Conservation (phyloP, 495 filamentous ascomycete genomes). For the Hypoxylon crocopeplum region DNA sequence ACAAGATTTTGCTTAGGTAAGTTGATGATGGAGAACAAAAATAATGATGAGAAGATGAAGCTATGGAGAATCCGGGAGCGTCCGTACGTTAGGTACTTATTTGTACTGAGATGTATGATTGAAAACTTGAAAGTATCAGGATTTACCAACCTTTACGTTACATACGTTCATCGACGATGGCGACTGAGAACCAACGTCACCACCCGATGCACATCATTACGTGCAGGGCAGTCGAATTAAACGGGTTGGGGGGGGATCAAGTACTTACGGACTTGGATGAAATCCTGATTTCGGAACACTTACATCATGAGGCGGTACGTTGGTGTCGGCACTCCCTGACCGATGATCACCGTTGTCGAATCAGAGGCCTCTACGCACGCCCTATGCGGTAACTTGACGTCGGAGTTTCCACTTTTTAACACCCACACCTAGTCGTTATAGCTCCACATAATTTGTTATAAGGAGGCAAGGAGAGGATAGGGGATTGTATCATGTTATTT, state of each 20-base stretch:
- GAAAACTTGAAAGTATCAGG: conserved; percentile 17
- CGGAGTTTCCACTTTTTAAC: conserved; percentile 21
- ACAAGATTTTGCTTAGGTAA: not conserved
- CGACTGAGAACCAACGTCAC: conserved; percentile 28
- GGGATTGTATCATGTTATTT: conserved; percentile 2
- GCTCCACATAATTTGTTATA: conserved; percentile 5
- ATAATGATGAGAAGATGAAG: not conserved
- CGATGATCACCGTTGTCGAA: conserved; percentile 8
- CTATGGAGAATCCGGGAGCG: not conserved
- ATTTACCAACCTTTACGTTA: conserved; percentile 21
- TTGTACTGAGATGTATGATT: conserved; percentile 14
- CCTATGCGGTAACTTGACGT: conserved; percentile 35
- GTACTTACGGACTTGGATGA: conserved; percentile 11
- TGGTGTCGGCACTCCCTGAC: conserved; percentile 2
- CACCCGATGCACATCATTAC: conserved; percentile 13
- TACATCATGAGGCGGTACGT: conserved; percentile 33
- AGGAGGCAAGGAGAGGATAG: not conserved
- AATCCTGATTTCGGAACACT: conserved; percentile 33
- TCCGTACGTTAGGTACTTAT: conserved; percentile 19
- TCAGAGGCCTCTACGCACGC: conserved; percentile 24
- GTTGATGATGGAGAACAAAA: not conserved
- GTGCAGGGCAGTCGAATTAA: not conserved
- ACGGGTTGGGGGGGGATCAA: not conserved
- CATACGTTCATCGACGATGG: conserved; percentile 31
- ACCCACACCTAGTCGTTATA: conserved; percentile 2